These are phyloP conservation scores for Lablab purpureus DNA, from an alignment of 306 rosid genomes.

Conservation along the genomic window DNA sequence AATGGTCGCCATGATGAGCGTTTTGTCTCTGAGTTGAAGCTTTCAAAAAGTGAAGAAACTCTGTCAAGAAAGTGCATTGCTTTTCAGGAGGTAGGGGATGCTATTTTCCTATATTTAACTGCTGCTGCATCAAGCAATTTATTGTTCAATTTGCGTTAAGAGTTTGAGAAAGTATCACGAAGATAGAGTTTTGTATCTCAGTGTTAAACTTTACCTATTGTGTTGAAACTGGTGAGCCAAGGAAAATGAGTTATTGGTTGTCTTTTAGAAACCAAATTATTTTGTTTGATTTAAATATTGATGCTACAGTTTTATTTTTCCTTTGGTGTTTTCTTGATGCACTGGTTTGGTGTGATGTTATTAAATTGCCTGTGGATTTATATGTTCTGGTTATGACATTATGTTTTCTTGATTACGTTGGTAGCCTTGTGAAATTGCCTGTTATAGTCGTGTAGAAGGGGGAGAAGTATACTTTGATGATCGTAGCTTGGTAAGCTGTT, in stretches of 20 bases:
- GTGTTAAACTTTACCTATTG: not conserved
- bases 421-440: conserved; percentile 88
- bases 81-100: conserved; percentile 61
- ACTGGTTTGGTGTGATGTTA: conserved; percentile 3
- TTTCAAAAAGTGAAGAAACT: conserved; percentile 84
- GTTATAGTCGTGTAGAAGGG: conserved; percentile 92
- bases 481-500: conserved; percentile 76
- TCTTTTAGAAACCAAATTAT: conserved; percentile 29
- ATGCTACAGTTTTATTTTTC: conserved; percentile 9
- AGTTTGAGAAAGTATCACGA: conserved; percentile 5
- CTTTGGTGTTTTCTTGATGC: not conserved
- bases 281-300: conserved; percentile 25
- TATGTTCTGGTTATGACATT: conserved; percentile 15
- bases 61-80: conserved; percentile 62
- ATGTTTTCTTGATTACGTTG: conserved; percentile 44
- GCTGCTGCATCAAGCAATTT: conserved; percentile 22
- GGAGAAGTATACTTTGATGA: conserved; percentile 90
- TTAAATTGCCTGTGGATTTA: conserved; percentile 3
- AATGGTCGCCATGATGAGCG: conserved; percentile 84
- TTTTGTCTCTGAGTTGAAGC: conserved; percentile 84
- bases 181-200: conserved; percentile 4
- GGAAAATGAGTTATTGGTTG: not conserved
- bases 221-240: conserved; percentile 4
- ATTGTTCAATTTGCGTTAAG: conserved; percentile 26
- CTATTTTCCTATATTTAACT: conserved; percentile 30